These are phyloP conservation scores for Penicillium janthinellum DNA, from an alignment of 2,329 filamentous ascomycete species.

Conservation along the genomic window DNA sequence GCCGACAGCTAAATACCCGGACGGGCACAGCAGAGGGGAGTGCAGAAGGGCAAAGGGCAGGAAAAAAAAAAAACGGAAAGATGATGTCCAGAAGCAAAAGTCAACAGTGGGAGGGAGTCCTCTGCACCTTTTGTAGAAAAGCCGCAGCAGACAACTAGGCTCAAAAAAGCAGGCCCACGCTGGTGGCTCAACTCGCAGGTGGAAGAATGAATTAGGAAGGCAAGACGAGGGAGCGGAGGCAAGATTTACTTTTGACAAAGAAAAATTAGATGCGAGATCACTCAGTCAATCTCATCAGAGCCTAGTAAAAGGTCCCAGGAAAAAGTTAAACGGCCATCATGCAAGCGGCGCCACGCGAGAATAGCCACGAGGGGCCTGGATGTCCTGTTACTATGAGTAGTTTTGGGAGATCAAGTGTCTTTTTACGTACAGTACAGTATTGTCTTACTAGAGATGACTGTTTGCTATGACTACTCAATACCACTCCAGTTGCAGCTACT, in stretches of 20 bases:
- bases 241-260: constrained; percentile 1
- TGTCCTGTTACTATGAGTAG: background rate
- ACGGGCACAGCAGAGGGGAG: constrained; percentile 3
- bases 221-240: background rate
- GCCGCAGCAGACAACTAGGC: constrained; percentile 5
- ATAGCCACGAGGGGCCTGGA: constrained; percentile 11
- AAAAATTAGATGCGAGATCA: background rate
- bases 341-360: constrained; percentile 20
- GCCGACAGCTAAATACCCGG: constrained; percentile 15
- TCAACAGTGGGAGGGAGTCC: background rate
- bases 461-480: background rate
- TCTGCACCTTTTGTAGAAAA: constrained; percentile 13
- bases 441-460: background rate
- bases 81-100: background rate
- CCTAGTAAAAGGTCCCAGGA: background rate
- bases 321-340: constrained; percentile 3
- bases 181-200: constrained; percentile 1
- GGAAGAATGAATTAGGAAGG: constrained; percentile 12
- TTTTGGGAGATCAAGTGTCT: background rate
- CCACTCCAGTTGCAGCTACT: background rate
- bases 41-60: background rate
- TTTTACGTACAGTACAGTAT: background rate
- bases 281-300: background rate
- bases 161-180: constrained; percentile 3
- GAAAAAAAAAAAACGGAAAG: background rate